These are phyloP conservation scores for Colletotrichum australisinense DNA, from an alignment of 2,329 filamentous ascomycete species.

Conservation along the genomic window DNA sequence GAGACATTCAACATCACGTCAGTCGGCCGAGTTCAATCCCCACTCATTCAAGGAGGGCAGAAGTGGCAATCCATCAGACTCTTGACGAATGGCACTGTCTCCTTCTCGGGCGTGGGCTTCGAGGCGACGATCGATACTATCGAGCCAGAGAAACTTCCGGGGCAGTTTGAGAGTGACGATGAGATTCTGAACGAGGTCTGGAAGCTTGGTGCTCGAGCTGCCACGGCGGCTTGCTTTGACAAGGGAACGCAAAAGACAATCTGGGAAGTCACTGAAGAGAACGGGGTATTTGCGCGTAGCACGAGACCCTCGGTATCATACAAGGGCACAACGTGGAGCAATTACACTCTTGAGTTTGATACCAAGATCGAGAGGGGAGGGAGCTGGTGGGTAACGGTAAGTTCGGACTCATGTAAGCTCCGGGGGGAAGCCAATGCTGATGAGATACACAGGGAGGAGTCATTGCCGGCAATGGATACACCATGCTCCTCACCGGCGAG, in stretches of 20 bases:
- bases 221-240: slow-evolving; percentile 49
- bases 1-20: slow-evolving; percentile 52
- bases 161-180: slow-evolving; percentile 44
- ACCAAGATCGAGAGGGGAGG: slow-evolving; percentile 51
- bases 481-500: slow-evolving; percentile 25
- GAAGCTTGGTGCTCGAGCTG: slow-evolving; percentile 49
- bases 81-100: slow-evolving; percentile 46
- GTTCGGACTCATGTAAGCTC: not conserved
- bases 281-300: slow-evolving; percentile 49
- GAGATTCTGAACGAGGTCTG: slow-evolving; percentile 47
- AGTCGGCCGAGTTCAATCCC: slow-evolving; percentile 43
- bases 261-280: slow-evolving; percentile 44
- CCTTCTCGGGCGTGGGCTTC: slow-evolving; percentile 46
- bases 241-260: slow-evolving; percentile 48
- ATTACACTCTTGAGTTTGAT: slow-evolving; percentile 51
- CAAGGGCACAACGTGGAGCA: slow-evolving; percentile 39
- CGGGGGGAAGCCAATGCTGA: no score
- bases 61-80: slow-evolving; percentile 52
- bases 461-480: slow-evolving; percentile 27
- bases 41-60: slow-evolving; percentile 53
- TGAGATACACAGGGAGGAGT: not conserved
- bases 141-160: slow-evolving; percentile 41
- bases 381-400: slow-evolving; percentile 50
- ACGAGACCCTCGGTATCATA: slow-evolving; percentile 44
- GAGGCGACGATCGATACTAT: slow-evolving; percentile 41